A percentile compares a stretch with the other conserved stretches of the same genome.
Evolutionary conservation across 2,329 filamentous ascomycete genomes (phyloP).

Genomic region (Spiromastix sp.): DNA sequence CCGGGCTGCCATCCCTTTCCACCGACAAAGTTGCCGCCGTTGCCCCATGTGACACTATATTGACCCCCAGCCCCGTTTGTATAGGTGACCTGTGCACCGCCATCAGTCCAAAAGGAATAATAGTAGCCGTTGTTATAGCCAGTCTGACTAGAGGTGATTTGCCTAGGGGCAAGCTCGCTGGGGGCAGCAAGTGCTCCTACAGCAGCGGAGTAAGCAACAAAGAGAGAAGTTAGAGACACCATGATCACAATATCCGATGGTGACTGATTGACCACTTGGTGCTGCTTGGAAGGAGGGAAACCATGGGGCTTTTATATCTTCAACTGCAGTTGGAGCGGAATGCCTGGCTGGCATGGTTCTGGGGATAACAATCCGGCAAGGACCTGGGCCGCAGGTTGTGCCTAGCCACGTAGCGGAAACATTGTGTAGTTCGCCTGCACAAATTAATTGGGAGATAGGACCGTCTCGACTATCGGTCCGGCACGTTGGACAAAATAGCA

Average conservation of each 20-base stretch:
- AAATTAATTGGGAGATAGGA: too few species aligned
- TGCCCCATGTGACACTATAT: conserved; percentile 38
- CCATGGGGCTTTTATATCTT: too few species aligned
- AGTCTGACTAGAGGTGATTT: not conserved
- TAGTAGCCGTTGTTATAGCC: conserved; percentile 29
- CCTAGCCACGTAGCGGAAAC: too few species aligned
- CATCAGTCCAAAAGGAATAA: conserved; percentile 42
- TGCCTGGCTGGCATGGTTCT: too few species aligned
- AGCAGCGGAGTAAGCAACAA: not conserved
- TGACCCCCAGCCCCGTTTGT: conserved; percentile 34
- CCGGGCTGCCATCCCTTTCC: conserved; percentile 52
- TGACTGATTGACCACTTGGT: conserved; percentile 41
- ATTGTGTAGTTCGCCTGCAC: too few species aligned
- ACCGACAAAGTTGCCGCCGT: conserved; percentile 44
- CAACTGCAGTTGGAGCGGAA: too few species aligned
- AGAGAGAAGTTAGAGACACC: not conserved
- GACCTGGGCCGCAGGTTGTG: too few species aligned
- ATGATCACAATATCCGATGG: conserved; percentile 27
- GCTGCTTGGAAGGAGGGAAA: too few species aligned
- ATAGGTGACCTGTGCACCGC: conserved; percentile 35
- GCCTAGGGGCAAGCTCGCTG: not conserved
- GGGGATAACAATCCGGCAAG: too few species aligned
- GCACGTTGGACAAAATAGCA: too few species aligned
- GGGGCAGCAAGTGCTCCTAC: not conserved
- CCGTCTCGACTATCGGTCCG: too few species aligned